A percentile compares a stretch with the other conserved stretches of the same genome.
These are phyloP conservation scores for Lepidium sativum DNA, from an alignment of 345 rosid species.

Conservation along the genomic window DNA sequence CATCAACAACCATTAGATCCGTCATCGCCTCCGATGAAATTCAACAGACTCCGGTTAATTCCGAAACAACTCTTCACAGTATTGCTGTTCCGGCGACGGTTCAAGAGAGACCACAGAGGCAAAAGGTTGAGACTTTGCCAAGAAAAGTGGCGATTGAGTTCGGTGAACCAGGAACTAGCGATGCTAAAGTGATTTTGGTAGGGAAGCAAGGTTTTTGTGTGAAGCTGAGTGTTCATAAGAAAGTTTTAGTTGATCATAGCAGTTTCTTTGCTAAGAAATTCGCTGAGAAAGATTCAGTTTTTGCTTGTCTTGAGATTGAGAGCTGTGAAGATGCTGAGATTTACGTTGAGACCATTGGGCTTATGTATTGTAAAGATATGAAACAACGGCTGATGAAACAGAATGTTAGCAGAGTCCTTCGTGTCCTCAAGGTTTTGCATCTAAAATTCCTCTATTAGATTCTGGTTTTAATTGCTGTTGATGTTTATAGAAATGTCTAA, in stretches of 20 bases:
- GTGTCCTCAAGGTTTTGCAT: constrained; percentile 69
- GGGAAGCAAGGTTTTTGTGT: constrained; percentile 97
- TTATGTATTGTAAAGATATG: constrained; percentile 98
- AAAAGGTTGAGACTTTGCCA: constrained; percentile 67
- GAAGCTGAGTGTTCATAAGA: constrained; percentile 81
- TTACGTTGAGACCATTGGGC: constrained; percentile 86
- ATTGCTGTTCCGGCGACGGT: constrained; percentile 37
- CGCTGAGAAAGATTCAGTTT: constrained; percentile 40
- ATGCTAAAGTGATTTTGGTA: constrained; percentile 68
- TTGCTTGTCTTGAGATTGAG: constrained; percentile 68
- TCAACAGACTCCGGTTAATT: constrained; percentile 15
- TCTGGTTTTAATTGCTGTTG: background rate
- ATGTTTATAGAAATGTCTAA: background rate
- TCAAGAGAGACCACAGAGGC: constrained; percentile 58
- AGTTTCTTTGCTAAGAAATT: constrained; percentile 66
- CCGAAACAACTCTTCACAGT: constrained; percentile 28
- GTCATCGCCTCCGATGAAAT: constrained; percentile 45
- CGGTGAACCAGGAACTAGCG: constrained; percentile 85
- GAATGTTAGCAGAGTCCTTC: constrained; percentile 76
- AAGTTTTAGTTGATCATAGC: constrained; percentile 62
- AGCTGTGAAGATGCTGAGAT: constrained; percentile 87
- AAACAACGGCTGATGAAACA: constrained; percentile 88
- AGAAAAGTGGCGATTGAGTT: constrained; percentile 92
- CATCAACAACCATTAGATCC: constrained; percentile 45
- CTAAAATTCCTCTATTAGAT: background rate